Evolutionary conservation across 2,329 filamentous ascomycete genomes (phyloP).

Genomic region (Aspergillus awamori): DNA sequence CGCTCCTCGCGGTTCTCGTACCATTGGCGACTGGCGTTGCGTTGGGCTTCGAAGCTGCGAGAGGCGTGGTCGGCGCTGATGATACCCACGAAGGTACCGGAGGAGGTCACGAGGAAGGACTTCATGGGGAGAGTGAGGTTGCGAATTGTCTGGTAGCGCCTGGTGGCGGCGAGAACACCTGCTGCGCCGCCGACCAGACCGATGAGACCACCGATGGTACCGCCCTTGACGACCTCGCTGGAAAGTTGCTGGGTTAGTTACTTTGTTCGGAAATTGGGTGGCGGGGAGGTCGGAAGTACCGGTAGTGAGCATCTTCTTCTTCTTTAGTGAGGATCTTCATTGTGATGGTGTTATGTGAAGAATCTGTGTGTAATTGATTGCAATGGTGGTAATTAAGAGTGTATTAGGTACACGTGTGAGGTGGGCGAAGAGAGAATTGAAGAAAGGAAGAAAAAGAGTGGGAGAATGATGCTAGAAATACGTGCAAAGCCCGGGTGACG

Average conservation of each 20-base stretch:
- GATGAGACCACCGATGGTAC: constrained; percentile 69
- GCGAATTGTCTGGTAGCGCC: constrained; percentile 76
- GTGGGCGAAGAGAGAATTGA: background rate
- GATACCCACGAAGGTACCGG: constrained; percentile 84
- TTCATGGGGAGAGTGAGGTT: constrained; percentile 85
- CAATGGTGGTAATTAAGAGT: background rate
- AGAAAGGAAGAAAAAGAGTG: constrained; percentile 3
- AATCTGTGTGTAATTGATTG: constrained; percentile 7
- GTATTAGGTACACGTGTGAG: background rate
- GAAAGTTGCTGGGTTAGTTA: constrained; percentile 14
- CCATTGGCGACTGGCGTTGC: constrained; percentile 70
- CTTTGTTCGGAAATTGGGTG: constrained; percentile 9
- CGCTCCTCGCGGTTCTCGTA: constrained; percentile 64
- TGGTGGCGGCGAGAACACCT: constrained; percentile 68
- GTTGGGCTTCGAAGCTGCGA: constrained; percentile 69
- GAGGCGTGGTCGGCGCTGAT: constrained; percentile 78
- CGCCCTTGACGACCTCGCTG: constrained; percentile 75
- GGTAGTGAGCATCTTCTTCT: constrained; percentile 86
- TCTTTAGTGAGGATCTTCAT: constrained; percentile 98
- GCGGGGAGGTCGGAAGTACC: constrained; percentile 44
- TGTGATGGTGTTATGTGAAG: constrained; percentile 31
- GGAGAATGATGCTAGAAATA: background rate
- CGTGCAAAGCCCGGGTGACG: constrained; percentile 21
- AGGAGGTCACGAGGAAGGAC: constrained; percentile 82
- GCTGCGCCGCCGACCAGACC: constrained; percentile 69